Base-by-base conservation (phyloP, 768 basidiomycete species). In the Boletus rubescentipes region DNA sequence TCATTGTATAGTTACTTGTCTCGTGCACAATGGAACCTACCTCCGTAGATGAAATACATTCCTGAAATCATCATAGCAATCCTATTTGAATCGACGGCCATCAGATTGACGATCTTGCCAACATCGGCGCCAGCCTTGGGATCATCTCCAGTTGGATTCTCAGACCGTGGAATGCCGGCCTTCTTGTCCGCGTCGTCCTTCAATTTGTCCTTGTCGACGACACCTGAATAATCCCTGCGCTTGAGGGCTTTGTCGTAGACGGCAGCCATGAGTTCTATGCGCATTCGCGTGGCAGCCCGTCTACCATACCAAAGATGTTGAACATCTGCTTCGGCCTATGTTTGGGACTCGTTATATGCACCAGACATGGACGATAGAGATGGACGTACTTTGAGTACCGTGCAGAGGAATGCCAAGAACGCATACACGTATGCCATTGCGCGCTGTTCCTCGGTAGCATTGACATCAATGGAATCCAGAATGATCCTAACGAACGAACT, bases 221-320 rank as follows among this genome's bases (percentile, higher is more conserved):
- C 74, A 1, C 93, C 93, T 0, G 89, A 90, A 54, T 85, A 89
- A 65, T 95, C 93, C 64, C 83, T 87, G 30, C 93, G 75, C 67
- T 87, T 88, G 34, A 96, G 72, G 1, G 92, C 82, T 67, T 97
- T 97, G 68, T 93, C 89, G 63, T 94, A 96, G 48, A 96, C 90
- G 2, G 85, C 72, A 0, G 89, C 85, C 85, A 91, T 93, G 16
- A 95, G 79, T 71, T 90, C 89, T 12, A 80, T 79, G 9, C 89
- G 84, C 4, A 91, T 83, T 21, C 89, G 78, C 1, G 86, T 87
- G 0, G 77, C 67, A 1, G 84, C 90, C n/a, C 91, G 83, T 40
- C 93, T 82, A 20, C 87, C 85, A 51, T 80, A 84, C 89, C 90
- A 93, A 14, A 91, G 75, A 65, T 90, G 89, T 53, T 87, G 85